Conservation (phyloP, 2,329 filamentous ascomycete genomes). For the Trichoderma citrinoviride region DNA sequence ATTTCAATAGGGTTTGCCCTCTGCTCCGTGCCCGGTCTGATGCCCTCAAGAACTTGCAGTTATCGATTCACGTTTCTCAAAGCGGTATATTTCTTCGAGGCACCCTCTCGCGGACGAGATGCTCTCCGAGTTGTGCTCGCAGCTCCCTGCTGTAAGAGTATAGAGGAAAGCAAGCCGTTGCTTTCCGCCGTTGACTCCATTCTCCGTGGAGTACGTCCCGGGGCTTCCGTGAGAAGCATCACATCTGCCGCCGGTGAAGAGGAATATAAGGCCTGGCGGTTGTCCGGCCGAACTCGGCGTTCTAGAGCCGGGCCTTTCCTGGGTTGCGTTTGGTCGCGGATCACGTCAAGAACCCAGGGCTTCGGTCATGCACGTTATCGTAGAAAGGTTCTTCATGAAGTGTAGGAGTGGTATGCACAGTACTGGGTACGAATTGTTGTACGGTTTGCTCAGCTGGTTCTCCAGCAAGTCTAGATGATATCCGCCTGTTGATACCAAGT, state of each 20-base stretch:
- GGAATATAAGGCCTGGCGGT: neutral
- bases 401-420: no score
- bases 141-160: no score
- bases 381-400: neutral
- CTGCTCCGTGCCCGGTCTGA: neutral
- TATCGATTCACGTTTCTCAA: no score
- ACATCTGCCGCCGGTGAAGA: neutral
- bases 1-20: conserved; percentile 7
- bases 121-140: neutral
- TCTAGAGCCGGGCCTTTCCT: neutral
- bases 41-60: no score
- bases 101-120: neutral
- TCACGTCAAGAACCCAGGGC: neutral
- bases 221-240: neutral
- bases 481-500: no score
- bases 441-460: no score
- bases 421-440: no score
- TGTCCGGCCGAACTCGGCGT: neutral
- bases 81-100: no score
- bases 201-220: neutral
- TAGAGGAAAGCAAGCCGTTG: neutral
- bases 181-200: neutral
- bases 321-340: neutral
- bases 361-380: neutral
- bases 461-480: no score